Percentiles rank a stretch among this genome's conserved stretches.
These are phyloP conservation scores for Scutellaria galericulata DNA, from an alignment of 257 asterid genomes.

Conservation along the genomic window DNA sequence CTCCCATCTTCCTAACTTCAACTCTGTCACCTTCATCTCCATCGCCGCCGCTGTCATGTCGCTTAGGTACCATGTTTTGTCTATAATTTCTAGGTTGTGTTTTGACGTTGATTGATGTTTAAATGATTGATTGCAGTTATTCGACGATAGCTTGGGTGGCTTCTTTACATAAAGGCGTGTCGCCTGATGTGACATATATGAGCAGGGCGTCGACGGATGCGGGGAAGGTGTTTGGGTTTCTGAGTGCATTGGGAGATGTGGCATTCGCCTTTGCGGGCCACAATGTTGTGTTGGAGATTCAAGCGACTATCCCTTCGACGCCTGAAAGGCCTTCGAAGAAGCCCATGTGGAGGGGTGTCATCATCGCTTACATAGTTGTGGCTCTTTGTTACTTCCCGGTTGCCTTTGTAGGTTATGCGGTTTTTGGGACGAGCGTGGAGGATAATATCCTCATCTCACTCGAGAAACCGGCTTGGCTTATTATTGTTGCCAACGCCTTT, in stretches of 20 bases:
- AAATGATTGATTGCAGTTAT: slow-evolving; percentile 40
- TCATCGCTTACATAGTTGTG: slow-evolving; percentile 46
- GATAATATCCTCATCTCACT: slow-evolving; percentile 52
- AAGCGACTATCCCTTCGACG: slow-evolving; percentile 58
- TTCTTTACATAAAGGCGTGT: slow-evolving; percentile 32
- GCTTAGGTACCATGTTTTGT: slow-evolving; percentile 31
- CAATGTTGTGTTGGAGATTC: slow-evolving; percentile 49
- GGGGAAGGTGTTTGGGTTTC: slow-evolving; percentile 37
- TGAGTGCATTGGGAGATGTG: slow-evolving; percentile 58
- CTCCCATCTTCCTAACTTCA: slow-evolving; percentile 58
- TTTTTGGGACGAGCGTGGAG: slow-evolving; percentile 46
- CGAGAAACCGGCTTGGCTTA: slow-evolving; percentile 54
- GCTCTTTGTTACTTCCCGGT: slow-evolving; percentile 62
- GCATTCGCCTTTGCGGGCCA: slow-evolving; percentile 53
- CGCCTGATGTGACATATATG: background rate
- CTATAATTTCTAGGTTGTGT: too few relatives aligned
- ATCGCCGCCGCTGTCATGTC: slow-evolving; percentile 69
- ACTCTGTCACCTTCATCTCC: slow-evolving; percentile 47
- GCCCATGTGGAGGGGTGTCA: slow-evolving; percentile 57
- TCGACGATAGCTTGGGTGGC: slow-evolving; percentile 66
- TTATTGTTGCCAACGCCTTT: slow-evolving; percentile 47
- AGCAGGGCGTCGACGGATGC: background rate
- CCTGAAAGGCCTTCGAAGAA: slow-evolving; percentile 51
- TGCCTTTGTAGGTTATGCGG: slow-evolving; percentile 48
- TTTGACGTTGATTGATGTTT: too few relatives aligned